Conservation (phyloP, 2,329 filamentous ascomycete species). For the Camillea tinctor region DNA sequence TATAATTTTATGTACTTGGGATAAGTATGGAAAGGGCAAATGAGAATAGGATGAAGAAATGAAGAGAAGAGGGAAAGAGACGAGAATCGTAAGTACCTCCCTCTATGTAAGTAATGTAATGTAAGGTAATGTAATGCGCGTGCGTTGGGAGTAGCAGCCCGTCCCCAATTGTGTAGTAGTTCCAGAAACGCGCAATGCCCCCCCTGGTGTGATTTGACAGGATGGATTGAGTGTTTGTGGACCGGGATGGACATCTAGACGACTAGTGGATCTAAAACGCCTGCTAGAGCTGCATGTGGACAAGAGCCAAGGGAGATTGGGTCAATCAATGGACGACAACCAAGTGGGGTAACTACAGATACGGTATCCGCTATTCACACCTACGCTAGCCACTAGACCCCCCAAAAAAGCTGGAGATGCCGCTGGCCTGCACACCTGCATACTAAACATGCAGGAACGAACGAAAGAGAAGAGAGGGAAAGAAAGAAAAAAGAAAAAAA, state of each 20-base stretch:
- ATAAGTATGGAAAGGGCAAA: too few relatives aligned
- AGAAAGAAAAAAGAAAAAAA: neutral
- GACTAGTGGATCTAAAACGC: neutral
- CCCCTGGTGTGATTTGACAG: neutral
- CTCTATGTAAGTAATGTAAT: neutral
- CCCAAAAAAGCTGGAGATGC: neutral
- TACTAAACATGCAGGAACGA: neutral
- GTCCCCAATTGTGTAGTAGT: neutral
- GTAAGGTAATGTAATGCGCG: too few relatives aligned
- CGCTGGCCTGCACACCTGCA: neutral
- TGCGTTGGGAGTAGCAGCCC: neutral
- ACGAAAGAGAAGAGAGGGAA: too few relatives aligned
- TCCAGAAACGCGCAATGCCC: neutral
- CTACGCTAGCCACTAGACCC: neutral
- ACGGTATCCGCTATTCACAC: neutral
- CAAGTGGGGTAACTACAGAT: neutral
- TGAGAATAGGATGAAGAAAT: too few relatives aligned
- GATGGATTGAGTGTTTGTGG: neutral
- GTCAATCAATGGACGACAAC: neutral
- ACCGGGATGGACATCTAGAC: neutral
- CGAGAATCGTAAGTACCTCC: too few relatives aligned
- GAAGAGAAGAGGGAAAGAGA: too few relatives aligned
- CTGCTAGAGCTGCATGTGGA: too few relatives aligned
- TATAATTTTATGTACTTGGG: too few relatives aligned
- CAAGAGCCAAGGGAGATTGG: neutral